Conservation (phyloP, 345 rosid genomes). For the Citrus trifoliata region DNA sequence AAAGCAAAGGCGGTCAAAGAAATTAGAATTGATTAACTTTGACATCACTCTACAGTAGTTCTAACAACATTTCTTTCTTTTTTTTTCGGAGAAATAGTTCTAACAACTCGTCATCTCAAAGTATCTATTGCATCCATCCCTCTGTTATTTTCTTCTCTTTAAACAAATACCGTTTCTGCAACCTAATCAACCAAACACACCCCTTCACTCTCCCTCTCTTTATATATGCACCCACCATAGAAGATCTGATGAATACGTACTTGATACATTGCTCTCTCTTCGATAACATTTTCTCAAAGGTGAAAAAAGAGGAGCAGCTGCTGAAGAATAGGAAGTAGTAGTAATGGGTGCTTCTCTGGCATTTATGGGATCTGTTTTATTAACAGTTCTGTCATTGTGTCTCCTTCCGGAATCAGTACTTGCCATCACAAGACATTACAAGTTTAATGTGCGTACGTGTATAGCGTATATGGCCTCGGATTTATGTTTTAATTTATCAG, state of each 20-base stretch:
- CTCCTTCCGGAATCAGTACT: slow-evolving; percentile 32
- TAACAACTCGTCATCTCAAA: slow-evolving; percentile 40
- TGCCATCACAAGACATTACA: slow-evolving; percentile 74
- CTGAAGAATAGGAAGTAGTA: background rate
- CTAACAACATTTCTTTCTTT: slow-evolving; percentile 1
- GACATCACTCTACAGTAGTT: slow-evolving; percentile 75
- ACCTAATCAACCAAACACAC: slow-evolving; percentile 23
- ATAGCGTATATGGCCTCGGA: background rate
- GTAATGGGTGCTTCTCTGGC: slow-evolving; percentile 28
- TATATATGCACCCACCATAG: slow-evolving; percentile 27
- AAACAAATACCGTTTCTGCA: background rate
- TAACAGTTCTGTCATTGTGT: slow-evolving; percentile 5
- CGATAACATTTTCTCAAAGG: background rate
- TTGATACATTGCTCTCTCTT: background rate
- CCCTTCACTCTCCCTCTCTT: background rate
- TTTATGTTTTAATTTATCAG: background rate
- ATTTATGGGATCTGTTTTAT: background rate
- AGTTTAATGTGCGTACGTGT: slow-evolving; percentile 49
- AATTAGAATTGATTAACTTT: slow-evolving; percentile 50
- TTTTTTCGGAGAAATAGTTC: slow-evolving; percentile 30
- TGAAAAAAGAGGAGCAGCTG: background rate
- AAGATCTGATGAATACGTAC: slow-evolving; percentile 16
- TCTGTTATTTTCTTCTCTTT: background rate
- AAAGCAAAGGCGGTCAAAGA: slow-evolving; percentile 42
- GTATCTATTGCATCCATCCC: background rate